Base-by-base conservation (phyloP, 2,329 filamentous ascomycete species). In the Colletotrichum orchidophilum region DNA sequence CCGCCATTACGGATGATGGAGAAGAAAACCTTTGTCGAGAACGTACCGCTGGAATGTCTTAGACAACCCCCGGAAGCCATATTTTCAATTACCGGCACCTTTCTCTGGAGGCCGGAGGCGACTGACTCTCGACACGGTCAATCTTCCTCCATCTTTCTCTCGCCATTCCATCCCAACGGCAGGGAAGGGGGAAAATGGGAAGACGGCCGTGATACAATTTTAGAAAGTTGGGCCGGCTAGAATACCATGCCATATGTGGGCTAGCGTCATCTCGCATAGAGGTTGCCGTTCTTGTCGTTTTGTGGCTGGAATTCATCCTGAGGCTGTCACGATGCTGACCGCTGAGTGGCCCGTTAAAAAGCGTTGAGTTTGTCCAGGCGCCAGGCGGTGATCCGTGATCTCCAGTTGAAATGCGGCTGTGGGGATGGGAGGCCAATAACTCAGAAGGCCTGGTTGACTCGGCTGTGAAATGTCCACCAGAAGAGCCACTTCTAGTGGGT, bases 351-450 rank as follows among this genome's bases (percentile, higher is more conserved):
- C 53, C 58, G 31, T 63, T 35, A 63, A 61, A 21, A 59, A 39
- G 49, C 52, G 64, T 71, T 49, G 58, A 55, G 46, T 27, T 35
- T 42, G 31, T 50, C 54, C 64, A 63, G 42, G 64, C 53, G 69
- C 64, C 59, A 63, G 50, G 53, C n/a, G 42, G 58, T 68, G 69
- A 53, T 69, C 69, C 64, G 69, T 71, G 69, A 63, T 63, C 12
- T 50, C 39, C 42, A 68, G 29, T 53, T 7, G 27, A 68, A 68
- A 59, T 63, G 53, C 53, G 27, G 59, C 18, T 69, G 69, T 71
- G 69, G 65, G 59, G 53, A 42, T 39, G 31, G 31, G 31, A 63
- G 52, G 33, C 59, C 53, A 71, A 63, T n/a, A n/a, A n/a, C n/a
- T n/a, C n/a, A n/a, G 65, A 52, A 59, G 52, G 52, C 26, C 12